Percentiles rank a stretch among this genome's conserved stretches.
Evolutionary conservation across 2,329 filamentous ascomycete genomes (phyloP).

Genomic region (Bipolaris cookei): DNA sequence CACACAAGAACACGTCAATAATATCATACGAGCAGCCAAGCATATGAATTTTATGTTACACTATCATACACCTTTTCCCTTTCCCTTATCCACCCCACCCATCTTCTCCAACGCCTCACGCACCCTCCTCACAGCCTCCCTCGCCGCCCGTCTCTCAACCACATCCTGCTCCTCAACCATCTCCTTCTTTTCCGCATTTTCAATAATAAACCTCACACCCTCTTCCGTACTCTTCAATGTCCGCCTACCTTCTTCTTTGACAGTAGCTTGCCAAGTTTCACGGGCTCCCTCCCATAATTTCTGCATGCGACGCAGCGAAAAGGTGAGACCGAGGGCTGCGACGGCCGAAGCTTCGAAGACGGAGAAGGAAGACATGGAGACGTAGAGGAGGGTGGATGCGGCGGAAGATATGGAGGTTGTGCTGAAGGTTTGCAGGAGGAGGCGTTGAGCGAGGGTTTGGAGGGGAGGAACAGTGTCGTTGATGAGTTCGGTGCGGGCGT

Average conservation of each 20-base stretch:
- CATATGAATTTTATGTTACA: background rate
- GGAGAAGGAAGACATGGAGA: conserved; percentile 59
- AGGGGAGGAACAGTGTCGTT: conserved; percentile 52
- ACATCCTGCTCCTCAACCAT: conserved; percentile 44
- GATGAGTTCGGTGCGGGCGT: conserved; percentile 63
- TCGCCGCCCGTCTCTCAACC: conserved; percentile 50
- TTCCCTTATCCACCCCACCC: conserved; percentile 11
- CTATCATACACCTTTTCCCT: conserved; percentile 8
- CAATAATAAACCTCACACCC: conserved; percentile 55
- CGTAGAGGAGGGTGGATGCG: conserved; percentile 62
- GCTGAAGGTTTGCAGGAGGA: conserved; percentile 74
- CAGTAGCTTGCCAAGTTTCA: conserved; percentile 58
- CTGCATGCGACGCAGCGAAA: conserved; percentile 64
- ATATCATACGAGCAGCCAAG: too few species aligned
- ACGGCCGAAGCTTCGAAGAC: conserved; percentile 65
- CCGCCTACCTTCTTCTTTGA: conserved; percentile 64
- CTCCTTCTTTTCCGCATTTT: conserved; percentile 48
- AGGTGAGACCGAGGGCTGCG: conserved; percentile 64
- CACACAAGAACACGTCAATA: too few species aligned
- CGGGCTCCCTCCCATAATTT: conserved; percentile 63
- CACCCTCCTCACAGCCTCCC: conserved; percentile 55
- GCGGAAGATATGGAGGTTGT: conserved; percentile 67
- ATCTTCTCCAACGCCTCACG: conserved; percentile 54
- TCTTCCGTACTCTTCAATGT: conserved; percentile 62
- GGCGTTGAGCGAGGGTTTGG: conserved; percentile 54